Base-by-base conservation (phyloP, 331 rosid genomes). In the Telfairia occidentalis region DNA sequence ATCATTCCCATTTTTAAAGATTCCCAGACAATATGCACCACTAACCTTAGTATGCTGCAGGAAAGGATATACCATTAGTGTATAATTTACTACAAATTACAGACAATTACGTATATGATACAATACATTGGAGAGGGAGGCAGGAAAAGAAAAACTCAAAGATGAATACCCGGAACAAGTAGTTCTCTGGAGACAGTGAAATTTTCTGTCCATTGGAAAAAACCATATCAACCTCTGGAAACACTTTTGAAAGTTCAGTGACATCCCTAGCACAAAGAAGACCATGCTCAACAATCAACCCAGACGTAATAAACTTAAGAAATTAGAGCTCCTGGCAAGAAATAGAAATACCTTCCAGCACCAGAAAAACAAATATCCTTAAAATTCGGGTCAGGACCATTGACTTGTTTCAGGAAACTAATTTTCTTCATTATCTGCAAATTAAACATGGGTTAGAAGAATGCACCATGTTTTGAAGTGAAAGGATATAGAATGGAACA, bases 1-100 rank as follows among this genome's bases (percentile, higher is more conserved):
- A 61, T 82, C 89, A 63, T 76, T 76, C 19, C 77, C 83, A 82
- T 82, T 82, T 78, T 64, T 73, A 52, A 85, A 85, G 52, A 83
- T 52, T 28, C 89, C 86, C 80, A 85, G 80, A 82, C 89, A 85
- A 83, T 85, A 85, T 21, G 86, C 89, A 34, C 83, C 83, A 12
- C 76, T 77, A 67, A 83, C 83, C 78, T 83, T 85, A 6, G 89
- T 78, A 80, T 85, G 89, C 89, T 85, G 49, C 69, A 45, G 54
- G 63, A 26, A 74, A 23, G 12, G 19, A 76, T 40, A 48, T 8
- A 54, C 52, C 74, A 55, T 28, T 35, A 18, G 30, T 24, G 57
- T 28, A 26, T 9, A 21, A 7, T 16, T 65, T 52, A 63, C 24
- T 4, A 29, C 4, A 28, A 70, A 26, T 7, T 32, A 71, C 18